Evolutionary conservation across 2,329 filamentous ascomycete genomes (phyloP).

Genomic region (Plenodomus tracheiphilus): DNA sequence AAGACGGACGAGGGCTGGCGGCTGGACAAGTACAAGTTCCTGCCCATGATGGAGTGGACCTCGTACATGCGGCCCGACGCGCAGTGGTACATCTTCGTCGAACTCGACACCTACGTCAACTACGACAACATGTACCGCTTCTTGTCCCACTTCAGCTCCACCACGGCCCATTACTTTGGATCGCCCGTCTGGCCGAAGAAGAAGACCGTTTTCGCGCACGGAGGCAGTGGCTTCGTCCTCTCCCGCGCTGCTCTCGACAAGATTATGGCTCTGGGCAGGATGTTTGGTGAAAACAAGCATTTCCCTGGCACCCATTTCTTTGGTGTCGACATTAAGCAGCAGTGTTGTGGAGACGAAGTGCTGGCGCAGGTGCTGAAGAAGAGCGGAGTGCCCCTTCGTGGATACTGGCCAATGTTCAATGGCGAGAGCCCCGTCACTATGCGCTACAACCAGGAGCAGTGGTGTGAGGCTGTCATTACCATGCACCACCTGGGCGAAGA

Average conservation of each 20-base stretch:
- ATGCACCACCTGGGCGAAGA: constrained; percentile 40
- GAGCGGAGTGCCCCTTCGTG: constrained; percentile 39
- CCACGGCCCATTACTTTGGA: constrained; percentile 46
- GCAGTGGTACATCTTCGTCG: constrained; percentile 44
- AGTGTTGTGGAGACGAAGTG: constrained; percentile 46
- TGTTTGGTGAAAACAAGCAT: constrained; percentile 40
- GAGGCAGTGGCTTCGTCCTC: constrained; percentile 49
- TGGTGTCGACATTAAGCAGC: constrained; percentile 37
- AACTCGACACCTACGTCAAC: constrained; percentile 44
- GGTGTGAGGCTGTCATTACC: constrained; percentile 50
- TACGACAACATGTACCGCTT: constrained; percentile 48
- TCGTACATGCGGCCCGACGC: constrained; percentile 39
- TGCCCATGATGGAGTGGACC: constrained; percentile 59
- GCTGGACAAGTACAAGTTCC: constrained; percentile 63
- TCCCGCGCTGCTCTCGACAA: constrained; percentile 55
- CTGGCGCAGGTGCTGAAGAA: constrained; percentile 44
- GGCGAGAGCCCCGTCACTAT: constrained; percentile 46
- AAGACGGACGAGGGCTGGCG: constrained; percentile 58
- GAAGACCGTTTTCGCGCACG: constrained; percentile 47
- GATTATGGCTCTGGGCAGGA: constrained; percentile 42
- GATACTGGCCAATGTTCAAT: constrained; percentile 52
- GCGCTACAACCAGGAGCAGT: constrained; percentile 45
- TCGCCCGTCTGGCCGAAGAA: constrained; percentile 42
- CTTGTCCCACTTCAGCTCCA: constrained; percentile 42
- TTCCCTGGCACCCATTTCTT: constrained; percentile 41